phyloP scores from a whole-genome alignment of 345 rosid species.

The Litchi chinensis region DNA sequence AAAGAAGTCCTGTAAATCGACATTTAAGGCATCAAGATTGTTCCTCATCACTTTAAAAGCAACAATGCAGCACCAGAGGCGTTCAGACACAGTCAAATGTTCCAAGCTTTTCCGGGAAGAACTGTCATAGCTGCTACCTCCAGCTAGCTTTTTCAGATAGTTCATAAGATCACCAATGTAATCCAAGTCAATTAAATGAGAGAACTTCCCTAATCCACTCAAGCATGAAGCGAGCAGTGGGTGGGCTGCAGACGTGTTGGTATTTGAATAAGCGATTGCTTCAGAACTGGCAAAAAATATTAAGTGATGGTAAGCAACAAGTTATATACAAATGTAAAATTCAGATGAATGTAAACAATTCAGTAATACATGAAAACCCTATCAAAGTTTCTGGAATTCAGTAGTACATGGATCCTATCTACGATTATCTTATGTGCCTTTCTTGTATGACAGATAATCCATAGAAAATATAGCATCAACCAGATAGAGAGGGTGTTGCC shows the following conservation, averaged over 20 bases:
- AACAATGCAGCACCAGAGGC: constrained; percentile 85
- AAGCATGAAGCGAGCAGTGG: constrained; percentile 85
- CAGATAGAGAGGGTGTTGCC: background rate
- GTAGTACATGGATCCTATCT: background rate
- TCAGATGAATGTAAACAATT: background rate
- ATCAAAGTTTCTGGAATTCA: background rate
- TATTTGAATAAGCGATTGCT: constrained; percentile 33
- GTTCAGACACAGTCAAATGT: constrained; percentile 64
- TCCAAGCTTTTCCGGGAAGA: constrained; percentile 40
- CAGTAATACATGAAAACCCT: background rate
- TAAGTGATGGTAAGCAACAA: background rate
- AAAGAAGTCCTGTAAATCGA: constrained; percentile 91
- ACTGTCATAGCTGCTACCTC: constrained; percentile 39
- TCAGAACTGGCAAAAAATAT: constrained; percentile 47
- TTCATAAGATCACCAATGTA: constrained; percentile 90
- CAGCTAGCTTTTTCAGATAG: constrained; percentile 83
- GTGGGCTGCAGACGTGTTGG: constrained; percentile 45
- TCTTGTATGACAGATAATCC: background rate
- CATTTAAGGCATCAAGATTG: constrained; percentile 93
- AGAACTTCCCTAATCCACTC: constrained; percentile 83
- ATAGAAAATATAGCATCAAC: background rate
- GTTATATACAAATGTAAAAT: background rate
- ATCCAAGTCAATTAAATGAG: constrained; percentile 82
- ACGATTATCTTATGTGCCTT: background rate
- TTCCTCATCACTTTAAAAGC: constrained; percentile 95